phyloP scores from a whole-genome alignment of 2,329 filamentous ascomycete genomes.

The Aspergillus tanneri region DNA sequence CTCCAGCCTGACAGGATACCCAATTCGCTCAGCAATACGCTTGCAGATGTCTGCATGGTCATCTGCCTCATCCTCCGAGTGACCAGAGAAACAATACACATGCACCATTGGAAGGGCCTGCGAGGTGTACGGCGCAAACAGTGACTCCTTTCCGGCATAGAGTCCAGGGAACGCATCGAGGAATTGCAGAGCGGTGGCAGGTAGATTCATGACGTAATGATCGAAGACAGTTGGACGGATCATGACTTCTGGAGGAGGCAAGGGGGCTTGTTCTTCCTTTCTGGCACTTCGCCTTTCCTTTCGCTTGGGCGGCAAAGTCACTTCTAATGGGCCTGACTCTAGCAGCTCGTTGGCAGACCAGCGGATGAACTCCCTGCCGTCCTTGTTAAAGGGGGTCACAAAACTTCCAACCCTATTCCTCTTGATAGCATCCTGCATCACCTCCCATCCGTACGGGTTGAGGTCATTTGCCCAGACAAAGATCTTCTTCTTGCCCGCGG shows the following conservation, averaged over 20 bases:
- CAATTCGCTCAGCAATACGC: conserved; percentile 63
- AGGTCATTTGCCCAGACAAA: conserved; percentile 98
- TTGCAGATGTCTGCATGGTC: conserved; percentile 61
- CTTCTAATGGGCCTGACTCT: conserved; percentile 50
- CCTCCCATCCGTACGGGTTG: conserved; percentile 81
- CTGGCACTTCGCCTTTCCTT: conserved; percentile 21
- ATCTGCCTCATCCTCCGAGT: conserved; percentile 70
- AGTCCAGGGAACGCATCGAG: conserved; percentile 73
- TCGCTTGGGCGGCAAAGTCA: conserved; percentile 40
- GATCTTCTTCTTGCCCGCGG: conserved; percentile 82
- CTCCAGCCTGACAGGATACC: conserved; percentile 56
- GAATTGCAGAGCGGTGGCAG: conserved; percentile 84
- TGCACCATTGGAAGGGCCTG: conserved; percentile 76
- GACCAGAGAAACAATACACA: conserved; percentile 89
- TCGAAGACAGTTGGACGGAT: conserved; percentile 67
- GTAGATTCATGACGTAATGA: conserved; percentile 99
- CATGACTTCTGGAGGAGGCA: conserved; percentile 27
- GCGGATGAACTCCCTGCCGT: conserved; percentile 79
- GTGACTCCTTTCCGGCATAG: conserved; percentile 67
- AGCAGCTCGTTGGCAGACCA: conserved; percentile 61
- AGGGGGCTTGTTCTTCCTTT: conserved; percentile 31
- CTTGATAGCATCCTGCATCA: conserved; percentile 66
- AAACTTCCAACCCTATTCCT: conserved; percentile 78
- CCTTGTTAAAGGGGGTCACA: conserved; percentile 75
- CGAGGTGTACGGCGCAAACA: conserved; percentile 62